Conservation (phyloP, 2,329 filamentous ascomycete species). For the Alternaria sp. region DNA sequence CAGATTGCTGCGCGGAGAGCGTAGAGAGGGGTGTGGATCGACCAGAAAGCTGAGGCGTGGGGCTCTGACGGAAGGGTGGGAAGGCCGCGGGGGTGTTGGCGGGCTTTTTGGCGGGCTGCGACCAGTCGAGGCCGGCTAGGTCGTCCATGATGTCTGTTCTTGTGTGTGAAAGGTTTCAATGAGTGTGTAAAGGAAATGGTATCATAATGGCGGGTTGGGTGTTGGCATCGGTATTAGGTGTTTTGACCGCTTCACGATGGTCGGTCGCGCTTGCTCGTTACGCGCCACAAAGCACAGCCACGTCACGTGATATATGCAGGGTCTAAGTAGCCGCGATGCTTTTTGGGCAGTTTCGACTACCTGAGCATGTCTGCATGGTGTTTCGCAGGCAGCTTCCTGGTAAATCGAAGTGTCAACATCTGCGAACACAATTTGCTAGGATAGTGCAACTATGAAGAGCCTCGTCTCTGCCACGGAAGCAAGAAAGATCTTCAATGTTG, state of each 20-base stretch:
- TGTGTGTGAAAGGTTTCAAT: slow-evolving; percentile 5
- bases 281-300: slow-evolving; percentile 19
- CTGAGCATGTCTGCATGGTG: background rate
- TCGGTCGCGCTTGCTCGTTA: slow-evolving; percentile 13
- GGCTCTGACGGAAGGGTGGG: slow-evolving; percentile 46
- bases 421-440: background rate
- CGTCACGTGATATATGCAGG: slow-evolving; percentile 19
- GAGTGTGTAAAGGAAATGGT: slow-evolving; percentile 20
- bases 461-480: background rate
- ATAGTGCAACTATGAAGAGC: background rate
- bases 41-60: slow-evolving; percentile 49
- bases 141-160: slow-evolving; percentile 57
- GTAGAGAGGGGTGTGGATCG: slow-evolving; percentile 48
- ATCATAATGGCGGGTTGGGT: slow-evolving; percentile 25
- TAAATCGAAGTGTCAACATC: background rate
- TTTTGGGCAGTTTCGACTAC: no score
- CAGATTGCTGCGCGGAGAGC: slow-evolving; percentile 50
- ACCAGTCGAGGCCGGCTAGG: slow-evolving; percentile 58
- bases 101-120: slow-evolving; percentile 37
- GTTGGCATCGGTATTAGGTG: slow-evolving; percentile 1
- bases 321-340: background rate
- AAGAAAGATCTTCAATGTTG: background rate
- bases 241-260: slow-evolving; percentile 7
- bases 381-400: background rate
- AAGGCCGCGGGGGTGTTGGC: slow-evolving; percentile 38